Percentiles rank a stretch among this genome's conserved stretches.
These are phyloP conservation scores for Sporopachydermia quercuum DNA, from an alignment of 805 yeast genomes.

Conservation along the genomic window DNA sequence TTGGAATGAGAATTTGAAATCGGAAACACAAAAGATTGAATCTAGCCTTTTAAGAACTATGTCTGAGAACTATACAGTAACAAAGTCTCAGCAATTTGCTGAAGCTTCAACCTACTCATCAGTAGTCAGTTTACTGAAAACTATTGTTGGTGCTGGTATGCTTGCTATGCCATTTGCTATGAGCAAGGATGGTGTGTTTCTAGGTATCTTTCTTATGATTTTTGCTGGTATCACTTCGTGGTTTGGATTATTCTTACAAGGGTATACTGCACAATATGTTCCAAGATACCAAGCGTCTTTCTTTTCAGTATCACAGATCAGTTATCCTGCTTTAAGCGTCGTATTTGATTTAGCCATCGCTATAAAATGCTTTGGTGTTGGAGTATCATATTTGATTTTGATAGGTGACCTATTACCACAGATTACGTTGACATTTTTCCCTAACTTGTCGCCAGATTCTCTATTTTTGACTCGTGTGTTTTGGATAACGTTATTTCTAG, in stretches of 20 bases:
- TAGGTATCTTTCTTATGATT: conserved; percentile 26
- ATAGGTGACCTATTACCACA: conserved; percentile 60
- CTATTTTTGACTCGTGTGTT: conserved; percentile 29
- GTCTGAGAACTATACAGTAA: no score
- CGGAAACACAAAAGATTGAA: no score
- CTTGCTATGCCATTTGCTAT: conserved; percentile 61
- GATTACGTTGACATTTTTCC: conserved; percentile 22
- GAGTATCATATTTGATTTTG: conserved; percentile 51
- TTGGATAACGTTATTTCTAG: conserved; percentile 49
- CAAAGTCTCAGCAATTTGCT: conserved; percentile 1
- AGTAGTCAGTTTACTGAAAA: conserved; percentile 36
- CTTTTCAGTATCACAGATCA: conserved; percentile 43
- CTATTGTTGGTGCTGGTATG: conserved; percentile 53
- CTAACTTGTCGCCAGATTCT: conserved; percentile 10
- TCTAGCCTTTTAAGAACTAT: no score
- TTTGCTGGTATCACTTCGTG: conserved; percentile 34
- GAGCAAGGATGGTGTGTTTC: conserved; percentile 29
- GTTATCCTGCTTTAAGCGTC: conserved; percentile 46
- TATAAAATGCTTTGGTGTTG: conserved; percentile 58
- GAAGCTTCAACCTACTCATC: conserved; percentile 32
- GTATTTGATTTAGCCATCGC: conserved; percentile 57
- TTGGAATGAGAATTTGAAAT: no score
- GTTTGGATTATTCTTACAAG: conserved; percentile 49
- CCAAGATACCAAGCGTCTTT: conserved; percentile 43
- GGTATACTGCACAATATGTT: conserved; percentile 38